Evolutionary conservation across 768 basidiomycete species (phyloP).

Genomic region (Naganishia vaughanmartiniae): DNA sequence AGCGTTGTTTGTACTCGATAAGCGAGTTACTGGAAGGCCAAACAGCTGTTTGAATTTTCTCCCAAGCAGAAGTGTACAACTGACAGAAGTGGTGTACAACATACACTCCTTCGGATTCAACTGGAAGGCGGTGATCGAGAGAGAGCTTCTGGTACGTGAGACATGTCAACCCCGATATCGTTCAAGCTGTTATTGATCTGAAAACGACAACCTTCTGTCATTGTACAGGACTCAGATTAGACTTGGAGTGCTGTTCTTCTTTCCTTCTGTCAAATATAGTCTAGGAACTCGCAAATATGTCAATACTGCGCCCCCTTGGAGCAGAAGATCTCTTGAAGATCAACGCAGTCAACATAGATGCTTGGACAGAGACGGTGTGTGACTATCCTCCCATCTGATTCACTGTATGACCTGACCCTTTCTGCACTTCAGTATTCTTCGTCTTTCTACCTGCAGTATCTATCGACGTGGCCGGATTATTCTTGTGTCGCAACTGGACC

Average conservation of each 20-base stretch:
- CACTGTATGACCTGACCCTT: slow-evolving; percentile 37
- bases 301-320: slow-evolving; percentile 76
- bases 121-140: background rate
- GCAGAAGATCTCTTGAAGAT: slow-evolving; percentile 88
- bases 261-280: too few relatives aligned
- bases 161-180: background rate
- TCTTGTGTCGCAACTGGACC: slow-evolving; percentile 80
- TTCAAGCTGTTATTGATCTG: background rate
- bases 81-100: too few relatives aligned
- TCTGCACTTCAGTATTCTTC: slow-evolving; percentile 67
- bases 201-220: background rate
- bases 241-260: background rate
- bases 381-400: slow-evolving; percentile 35
- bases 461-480: slow-evolving; percentile 86
- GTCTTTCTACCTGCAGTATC: slow-evolving; percentile 82
- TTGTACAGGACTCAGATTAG: background rate
- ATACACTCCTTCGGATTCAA: background rate
- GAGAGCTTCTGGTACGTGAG: background rate
- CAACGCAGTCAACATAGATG: slow-evolving; percentile 89
- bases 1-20: too few relatives aligned
- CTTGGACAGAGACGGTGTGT: slow-evolving; percentile 94
- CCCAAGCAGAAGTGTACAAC: background rate
- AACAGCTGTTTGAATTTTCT: too few relatives aligned
- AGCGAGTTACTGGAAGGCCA: too few relatives aligned
- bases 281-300: slow-evolving; percentile 59